These are phyloP conservation scores for Tritrichomonas musculus DNA, from an alignment of 208 protist genomes.

Conservation along the genomic window DNA sequence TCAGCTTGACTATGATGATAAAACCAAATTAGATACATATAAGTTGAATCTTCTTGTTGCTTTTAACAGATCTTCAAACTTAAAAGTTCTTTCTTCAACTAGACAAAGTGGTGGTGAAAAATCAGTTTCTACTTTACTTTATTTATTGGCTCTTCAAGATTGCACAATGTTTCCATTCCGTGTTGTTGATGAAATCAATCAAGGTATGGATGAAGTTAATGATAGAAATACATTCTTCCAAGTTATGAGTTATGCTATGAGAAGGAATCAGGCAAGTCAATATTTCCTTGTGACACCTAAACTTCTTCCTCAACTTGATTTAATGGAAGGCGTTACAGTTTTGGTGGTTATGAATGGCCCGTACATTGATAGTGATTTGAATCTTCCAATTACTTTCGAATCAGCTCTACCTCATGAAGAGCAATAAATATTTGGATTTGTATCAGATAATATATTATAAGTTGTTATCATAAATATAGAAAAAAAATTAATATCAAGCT, in stretches of 20 bases:
- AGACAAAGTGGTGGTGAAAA: slow-evolving; percentile 57
- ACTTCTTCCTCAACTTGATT: slow-evolving; percentile 53
- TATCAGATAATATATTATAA: no score
- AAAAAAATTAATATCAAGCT: no score
- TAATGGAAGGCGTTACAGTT: slow-evolving; percentile 34
- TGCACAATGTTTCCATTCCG: slow-evolving; percentile 66
- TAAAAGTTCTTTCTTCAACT: neutral
- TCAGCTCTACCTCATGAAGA: no score
- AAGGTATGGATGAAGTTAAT: slow-evolving; percentile 61
- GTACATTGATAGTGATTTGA: neutral
- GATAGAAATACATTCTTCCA: slow-evolving; percentile 52
- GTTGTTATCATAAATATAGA: no score
- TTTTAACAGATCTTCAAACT: neutral
- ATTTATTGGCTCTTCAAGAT: slow-evolving; percentile 64
- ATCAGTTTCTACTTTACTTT: slow-evolving; percentile 66
- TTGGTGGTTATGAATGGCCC: slow-evolving; percentile 31
- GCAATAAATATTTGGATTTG: no score
- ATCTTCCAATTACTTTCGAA: neutral
- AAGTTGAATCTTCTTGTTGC: neutral
- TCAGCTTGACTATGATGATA: neutral
- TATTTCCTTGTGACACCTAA: slow-evolving; percentile 61
- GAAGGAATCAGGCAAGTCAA: slow-evolving; percentile 44
- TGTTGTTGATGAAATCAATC: slow-evolving; percentile 75
- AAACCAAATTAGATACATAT: neutral
- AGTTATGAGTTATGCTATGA: slow-evolving; percentile 41